Conservation (phyloP, 257 asterid species). For the Fraxinus americana region DNA sequence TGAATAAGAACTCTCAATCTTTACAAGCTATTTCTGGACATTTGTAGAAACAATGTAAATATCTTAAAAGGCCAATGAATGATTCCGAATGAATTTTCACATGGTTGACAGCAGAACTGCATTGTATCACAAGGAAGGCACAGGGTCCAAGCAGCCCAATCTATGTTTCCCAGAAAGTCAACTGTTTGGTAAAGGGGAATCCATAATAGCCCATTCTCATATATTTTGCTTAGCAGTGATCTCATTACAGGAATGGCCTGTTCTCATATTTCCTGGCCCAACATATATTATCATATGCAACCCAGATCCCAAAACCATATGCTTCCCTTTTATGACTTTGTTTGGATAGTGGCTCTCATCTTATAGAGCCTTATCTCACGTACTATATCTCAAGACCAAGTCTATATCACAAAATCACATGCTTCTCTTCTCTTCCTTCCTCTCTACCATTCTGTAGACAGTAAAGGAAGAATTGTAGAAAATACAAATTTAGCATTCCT, state of each 20-base stretch:
- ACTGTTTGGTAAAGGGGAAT: background rate
- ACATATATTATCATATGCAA: slow-evolving; percentile 13
- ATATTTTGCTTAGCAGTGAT: background rate
- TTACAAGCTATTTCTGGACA: background rate
- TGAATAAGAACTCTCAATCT: background rate
- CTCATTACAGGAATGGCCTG: background rate
- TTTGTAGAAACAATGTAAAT: background rate
- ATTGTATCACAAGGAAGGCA: background rate
- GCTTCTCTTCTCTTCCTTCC: background rate
- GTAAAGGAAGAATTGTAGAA: background rate
- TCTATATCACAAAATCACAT: background rate
- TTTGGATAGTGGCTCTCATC: background rate
- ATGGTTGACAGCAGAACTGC: background rate
- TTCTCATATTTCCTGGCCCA: background rate
- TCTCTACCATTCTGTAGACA: background rate
- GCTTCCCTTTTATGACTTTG: background rate
- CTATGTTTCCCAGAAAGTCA: background rate
- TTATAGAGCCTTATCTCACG: background rate
- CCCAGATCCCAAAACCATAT: background rate
- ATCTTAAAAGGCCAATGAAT: background rate
- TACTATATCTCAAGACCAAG: background rate
- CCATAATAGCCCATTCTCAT: background rate
- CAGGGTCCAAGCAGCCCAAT: background rate
- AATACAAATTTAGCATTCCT: background rate
- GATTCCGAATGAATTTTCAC: background rate